Evolutionary conservation across 1,284 basidiomycete species (phyloP).

Genomic region (Vanrija sp.): DNA sequence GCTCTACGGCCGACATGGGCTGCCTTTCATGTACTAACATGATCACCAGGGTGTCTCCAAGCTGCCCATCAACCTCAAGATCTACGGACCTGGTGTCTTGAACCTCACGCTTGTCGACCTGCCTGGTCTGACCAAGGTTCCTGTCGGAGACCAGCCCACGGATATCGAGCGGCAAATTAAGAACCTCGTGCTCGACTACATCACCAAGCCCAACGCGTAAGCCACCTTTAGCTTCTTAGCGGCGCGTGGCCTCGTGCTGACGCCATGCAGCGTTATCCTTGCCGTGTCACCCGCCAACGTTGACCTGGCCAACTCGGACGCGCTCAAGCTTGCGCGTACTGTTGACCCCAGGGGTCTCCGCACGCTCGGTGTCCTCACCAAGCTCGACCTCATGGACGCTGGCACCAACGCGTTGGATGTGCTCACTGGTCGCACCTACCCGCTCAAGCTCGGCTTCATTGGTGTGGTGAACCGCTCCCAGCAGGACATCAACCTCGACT

Average conservation of each 20-base stretch:
- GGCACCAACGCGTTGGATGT: slow-evolving; percentile 97
- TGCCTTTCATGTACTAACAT: not conserved
- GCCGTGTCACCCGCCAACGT: slow-evolving; percentile 96
- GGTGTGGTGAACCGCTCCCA: slow-evolving; percentile 96
- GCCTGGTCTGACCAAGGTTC: slow-evolving; percentile 94
- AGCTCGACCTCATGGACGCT: slow-evolving; percentile 97
- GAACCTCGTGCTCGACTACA: slow-evolving; percentile 87
- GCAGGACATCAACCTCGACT: slow-evolving; percentile 90
- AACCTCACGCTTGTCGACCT: slow-evolving; percentile 94
- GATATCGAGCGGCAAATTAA: slow-evolving; percentile 98
- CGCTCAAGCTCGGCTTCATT: slow-evolving; percentile 95
- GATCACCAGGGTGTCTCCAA: slow-evolving; percentile 73
- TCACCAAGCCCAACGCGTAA: slow-evolving; percentile 92
- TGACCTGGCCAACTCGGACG: slow-evolving; percentile 96
- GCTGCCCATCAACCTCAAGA: slow-evolving; percentile 87
- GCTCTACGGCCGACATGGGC: slow-evolving; percentile 1
- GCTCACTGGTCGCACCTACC: slow-evolving; percentile 92
- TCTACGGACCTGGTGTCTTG: slow-evolving; percentile 91
- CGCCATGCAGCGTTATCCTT: slow-evolving; percentile 72
- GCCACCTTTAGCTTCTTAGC: slow-evolving; percentile 20
- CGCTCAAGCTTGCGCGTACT: slow-evolving; percentile 89
- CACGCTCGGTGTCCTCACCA: slow-evolving; percentile 93
- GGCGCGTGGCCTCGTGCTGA: slow-evolving; percentile 1
- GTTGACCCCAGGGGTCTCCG: slow-evolving; percentile 94
- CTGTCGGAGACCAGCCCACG: slow-evolving; percentile 61